Percentiles rank a stretch among this genome's conserved stretches.
Conservation (phyloP, 371 early-diverging fungal genomes). For the Catenaria anguillulae region DNA sequence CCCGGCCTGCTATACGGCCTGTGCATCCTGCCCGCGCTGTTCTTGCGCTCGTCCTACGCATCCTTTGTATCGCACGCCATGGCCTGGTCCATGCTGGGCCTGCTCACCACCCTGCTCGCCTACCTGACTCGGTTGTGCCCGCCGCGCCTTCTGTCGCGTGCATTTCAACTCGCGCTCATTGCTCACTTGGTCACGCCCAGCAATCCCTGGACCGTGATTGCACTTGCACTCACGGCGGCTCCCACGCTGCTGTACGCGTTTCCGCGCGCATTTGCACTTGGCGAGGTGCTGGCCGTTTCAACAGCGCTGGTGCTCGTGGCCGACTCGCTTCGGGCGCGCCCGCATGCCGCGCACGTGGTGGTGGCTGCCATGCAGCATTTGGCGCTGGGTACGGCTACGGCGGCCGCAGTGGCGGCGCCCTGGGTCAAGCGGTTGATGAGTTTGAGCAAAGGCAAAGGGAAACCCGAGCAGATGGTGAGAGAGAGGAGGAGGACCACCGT, state of each 20-base stretch:
- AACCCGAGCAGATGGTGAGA: background rate
- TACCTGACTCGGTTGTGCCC: background rate
- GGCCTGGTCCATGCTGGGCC: background rate
- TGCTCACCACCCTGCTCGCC: background rate
- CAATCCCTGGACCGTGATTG: background rate
- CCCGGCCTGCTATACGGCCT: background rate
- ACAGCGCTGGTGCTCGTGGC: background rate
- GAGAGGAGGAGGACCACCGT: background rate
- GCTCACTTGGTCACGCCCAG: background rate
- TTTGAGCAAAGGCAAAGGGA: background rate
- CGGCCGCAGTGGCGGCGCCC: background rate
- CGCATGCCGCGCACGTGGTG: background rate
- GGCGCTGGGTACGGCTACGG: background rate
- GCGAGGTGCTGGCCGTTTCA: background rate
- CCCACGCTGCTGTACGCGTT: constrained; percentile 5
- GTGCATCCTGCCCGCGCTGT: background rate
- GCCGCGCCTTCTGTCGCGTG: background rate
- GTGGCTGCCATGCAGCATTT: background rate
- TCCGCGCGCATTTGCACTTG: constrained; percentile 1
- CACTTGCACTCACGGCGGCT: background rate
- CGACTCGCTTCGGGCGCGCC: background rate
- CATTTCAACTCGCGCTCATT: background rate
- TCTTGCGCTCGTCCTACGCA: background rate
- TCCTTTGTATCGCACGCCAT: constrained; percentile 1
- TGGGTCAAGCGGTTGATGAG: background rate